phyloP scores from a whole-genome alignment of 306 rosid genomes.

The Dalbergia cultrata region DNA sequence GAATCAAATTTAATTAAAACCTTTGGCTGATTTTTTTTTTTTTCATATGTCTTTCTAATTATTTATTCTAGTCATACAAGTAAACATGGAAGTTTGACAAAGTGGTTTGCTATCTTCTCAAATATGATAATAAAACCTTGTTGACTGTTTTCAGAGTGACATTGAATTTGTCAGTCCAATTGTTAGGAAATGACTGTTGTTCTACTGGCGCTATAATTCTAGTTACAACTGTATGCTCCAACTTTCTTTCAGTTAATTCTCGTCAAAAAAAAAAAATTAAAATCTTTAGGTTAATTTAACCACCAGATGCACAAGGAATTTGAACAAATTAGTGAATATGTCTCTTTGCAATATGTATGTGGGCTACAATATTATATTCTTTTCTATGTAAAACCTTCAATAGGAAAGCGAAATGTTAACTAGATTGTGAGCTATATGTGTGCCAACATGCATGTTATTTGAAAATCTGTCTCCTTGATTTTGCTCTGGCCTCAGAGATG shows the following conservation, averaged over 20 bases:
- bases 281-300: background rate
- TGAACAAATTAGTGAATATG: too few relatives aligned
- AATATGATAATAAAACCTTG: too few relatives aligned
- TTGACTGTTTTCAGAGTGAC: background rate
- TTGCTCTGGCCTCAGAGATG: background rate
- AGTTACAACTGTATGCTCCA: background rate
- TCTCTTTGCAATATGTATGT: conserved; percentile 4
- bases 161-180: background rate
- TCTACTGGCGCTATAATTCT: background rate
- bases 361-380: background rate
- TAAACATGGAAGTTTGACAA: too few relatives aligned
- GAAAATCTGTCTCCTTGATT: background rate
- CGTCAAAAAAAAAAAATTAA: too few relatives aligned
- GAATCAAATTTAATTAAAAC: too few relatives aligned
- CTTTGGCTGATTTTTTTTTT: too few relatives aligned
- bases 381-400: background rate
- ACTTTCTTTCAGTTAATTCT: background rate
- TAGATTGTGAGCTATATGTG: background rate
- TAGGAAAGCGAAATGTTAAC: background rate
- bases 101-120: too few relatives aligned
- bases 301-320: background rate
- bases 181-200: background rate
- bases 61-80: too few relatives aligned
- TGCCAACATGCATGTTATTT: background rate
- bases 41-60: too few relatives aligned